Base-by-base conservation (phyloP, 2,329 filamentous ascomycete genomes). In the Eutypella sp. region DNA sequence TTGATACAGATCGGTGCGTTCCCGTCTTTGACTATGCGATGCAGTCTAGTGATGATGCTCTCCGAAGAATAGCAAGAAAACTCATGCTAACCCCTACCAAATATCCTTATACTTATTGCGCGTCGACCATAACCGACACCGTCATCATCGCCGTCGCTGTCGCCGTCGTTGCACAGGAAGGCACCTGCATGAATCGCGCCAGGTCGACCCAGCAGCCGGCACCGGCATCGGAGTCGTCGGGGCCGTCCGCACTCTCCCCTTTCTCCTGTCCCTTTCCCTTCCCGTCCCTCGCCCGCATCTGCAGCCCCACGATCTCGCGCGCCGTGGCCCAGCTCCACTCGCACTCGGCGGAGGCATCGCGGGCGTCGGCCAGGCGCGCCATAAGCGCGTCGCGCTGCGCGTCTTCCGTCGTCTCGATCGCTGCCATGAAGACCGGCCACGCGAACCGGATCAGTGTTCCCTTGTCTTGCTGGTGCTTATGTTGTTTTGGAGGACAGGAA, bases 351-450 rank as follows among this genome's bases (percentile, higher is more conserved):
- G 38, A 45, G 1, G 20, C 31, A 24, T 45, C 11, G 2, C 42
- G 42, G 7, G 27, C 41, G 20, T 45, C 40, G 8, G 11, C 4
- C 20, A 45, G 40, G 3, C 33, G 38, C 16, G 19, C 46, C 19
- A 42, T 24, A 2, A 48, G 10, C 42, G 38, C 41, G 38, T 27
- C 13, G 7, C 39, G 25, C 7, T 48, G 27, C 2, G 16, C 33
- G 20, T 7, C 2, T 9, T 48, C 39, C 3, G 8, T 10, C 3
- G 46, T 48, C 39, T 48, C 42, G 22, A 48, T 42, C 11, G 42
- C 29, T 8, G 34, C 42, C 33, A 48, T 48, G 39, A 48, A 48
- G n/a, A 41, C 20, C 20, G 46, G 46, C 46, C 46, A 48, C 4
- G 34, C 38, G 39, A 34, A 42, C 5, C 46, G 46, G 22, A 48